Base-by-base conservation (phyloP, 2,329 filamentous ascomycete genomes). In the Fusarium metavorans region DNA sequence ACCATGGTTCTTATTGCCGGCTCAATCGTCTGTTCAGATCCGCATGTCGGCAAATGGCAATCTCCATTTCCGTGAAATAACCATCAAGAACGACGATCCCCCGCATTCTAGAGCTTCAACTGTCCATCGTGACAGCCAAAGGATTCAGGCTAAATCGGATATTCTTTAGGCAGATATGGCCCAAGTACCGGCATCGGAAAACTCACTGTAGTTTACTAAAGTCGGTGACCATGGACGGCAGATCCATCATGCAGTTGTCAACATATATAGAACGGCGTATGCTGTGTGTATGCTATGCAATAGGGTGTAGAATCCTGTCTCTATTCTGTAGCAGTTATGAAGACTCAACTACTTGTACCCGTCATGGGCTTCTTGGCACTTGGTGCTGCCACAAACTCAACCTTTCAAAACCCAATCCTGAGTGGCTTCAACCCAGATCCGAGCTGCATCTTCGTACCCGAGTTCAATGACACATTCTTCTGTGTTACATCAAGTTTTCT, bases 401-500 rank as follows among this genome's bases (percentile, higher is more conserved):
- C 69, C 5, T 72, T 66, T 25, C 35, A 74, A n/a, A 88, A 88
- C 75, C 87, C 87, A 0, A 83, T 88, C 8, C 77, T 88, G 5
- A 84, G 85, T n/a, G 87, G 87, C 8, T 88, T 84, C 77, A 83
- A 87, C 73, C 84, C 86, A 0, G 87, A 88, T 75, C 87, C 87
- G 0, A 84, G 81, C 27, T 86, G 85, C 59, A 78, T 84, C 35
- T 83, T 83, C 61, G 80, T 87, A 14, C 74, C 78, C 10, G 78
- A 85, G 18, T 72, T 78, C 11, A 73, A 85, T 63, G 81, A 84
- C 34, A 88, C 84, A 6, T 88, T 88, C 76, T 89, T 87, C 77
- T 88, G 86, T 72, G 85, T 83, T 2, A 86, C 85, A 0, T 89
- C 87, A 0, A 88, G 85, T 9, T 90, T 89, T 72, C 84, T 86